Base-by-base conservation (phyloP, 192 early-diverging fungal species). In the Powellomyces hirtus region DNA sequence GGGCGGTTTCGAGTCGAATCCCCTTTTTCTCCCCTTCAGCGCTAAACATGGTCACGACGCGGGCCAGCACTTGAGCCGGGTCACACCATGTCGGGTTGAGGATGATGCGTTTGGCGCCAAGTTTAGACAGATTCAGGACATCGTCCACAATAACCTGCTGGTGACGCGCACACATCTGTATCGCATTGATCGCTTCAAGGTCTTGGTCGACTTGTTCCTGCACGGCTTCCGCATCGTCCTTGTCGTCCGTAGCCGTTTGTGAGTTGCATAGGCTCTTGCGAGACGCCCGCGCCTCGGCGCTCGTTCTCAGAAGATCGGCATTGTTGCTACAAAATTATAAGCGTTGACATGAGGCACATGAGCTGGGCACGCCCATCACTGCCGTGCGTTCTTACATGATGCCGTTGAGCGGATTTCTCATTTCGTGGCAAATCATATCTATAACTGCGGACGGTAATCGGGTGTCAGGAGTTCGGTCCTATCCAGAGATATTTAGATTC, bases 361-460 rank as follows among this genome's bases (percentile, higher is more conserved):
- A 7, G 50, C 24, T 24, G 13, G 50, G 7, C 13, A n/a, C 13
- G 24, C 24, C 10, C 13, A 52, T 24, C 50, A 52, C 8, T n/a
- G 50, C 50, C 50, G 50, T 24, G 10, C 24, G 50, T 24, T 52
- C 50, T 24, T 52, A 52, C 11, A n/a, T 52, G 22, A 73, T 61
- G 30, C 72, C 72, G 26, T 58, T 61, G n/a, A 73, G 49, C 11
- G 72, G 72, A 68, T 73, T 73, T 26, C 72, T 36, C 8, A 73
- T 27, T 42, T 73, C 72, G 38, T 73, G 72, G 59, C 72, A 73
- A 44, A 68, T 64, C 64, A 46, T 44, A 29, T 55, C 53, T 27
- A 72, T 66, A 52, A 72, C 65, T 22, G 35, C 57, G n/a, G n/a
- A n/a, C n/a, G n/a, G n/a, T n/a, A n/a, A n/a, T n/a, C n/a, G n/a